Evolutionary conservation across 2,329 filamentous ascomycete genomes (phyloP), one percentile per base, ranked within the genome.

Genomic region (Diplodia corticola): DNA sequence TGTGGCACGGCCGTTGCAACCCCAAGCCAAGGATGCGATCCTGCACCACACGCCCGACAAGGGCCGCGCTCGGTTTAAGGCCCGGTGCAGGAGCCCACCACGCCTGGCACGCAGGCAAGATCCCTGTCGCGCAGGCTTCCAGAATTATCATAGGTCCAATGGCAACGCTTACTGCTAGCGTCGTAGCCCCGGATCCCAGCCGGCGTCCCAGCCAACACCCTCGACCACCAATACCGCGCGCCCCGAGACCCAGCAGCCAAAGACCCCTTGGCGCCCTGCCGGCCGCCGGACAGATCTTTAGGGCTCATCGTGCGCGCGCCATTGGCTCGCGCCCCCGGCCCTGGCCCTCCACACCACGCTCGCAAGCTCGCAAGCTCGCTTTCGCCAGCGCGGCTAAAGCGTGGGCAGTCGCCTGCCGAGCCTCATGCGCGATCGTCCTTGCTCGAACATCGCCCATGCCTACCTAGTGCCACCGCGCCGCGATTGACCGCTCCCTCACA

Each of bases 371-470:
- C 30, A 33, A 24, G 55, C 55, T 60, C 55, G 55, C 55, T 60
- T 60, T 60, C 40, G 55, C 61, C 44, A 30, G 49, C 40, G 63
- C 63, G 63, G 63, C 51, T 65, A 57, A 59, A 65, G 53, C 51
- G 30, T 35, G 46, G 44, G 50, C 63, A n/a, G 50, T 49, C 50
- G 50, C 63, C 49, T 66, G 64, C 64, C 64, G 64, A 66, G 64
- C 64, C 64, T 66, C 55, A 66, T 66, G 64, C 64, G 55, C 33
- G 54, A 66, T 66, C 64, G 28, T 61, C 64, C 64, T 61, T 65
- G 59, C 63, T 65, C 63, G 63, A 65, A 59, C 64, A 57, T 66
- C 64, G 64, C 44, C 48, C 48, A 48, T 9, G 28, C 20, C 54
- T 66, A 60, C n/a, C 54, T 66, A 61, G 64, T 66, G 54, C 55